Evolutionary conservation across 2,329 filamentous ascomycete genomes (phyloP), one percentile per base, ranked within the genome.

Genomic region (Cercospora zeina): DNA sequence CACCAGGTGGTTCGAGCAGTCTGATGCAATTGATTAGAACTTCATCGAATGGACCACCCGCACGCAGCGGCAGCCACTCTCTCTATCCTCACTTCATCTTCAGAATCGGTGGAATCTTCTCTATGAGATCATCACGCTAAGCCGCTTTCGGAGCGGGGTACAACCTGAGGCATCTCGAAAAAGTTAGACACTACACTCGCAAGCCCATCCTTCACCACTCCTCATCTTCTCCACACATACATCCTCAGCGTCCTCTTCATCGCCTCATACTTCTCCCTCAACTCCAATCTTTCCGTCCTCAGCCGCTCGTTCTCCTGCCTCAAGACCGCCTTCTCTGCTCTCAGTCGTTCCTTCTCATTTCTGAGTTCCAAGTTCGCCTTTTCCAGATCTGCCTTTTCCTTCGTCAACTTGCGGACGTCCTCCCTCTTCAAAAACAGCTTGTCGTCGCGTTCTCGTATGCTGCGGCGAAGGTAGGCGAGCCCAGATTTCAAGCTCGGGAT

Each of bases 401-500:
- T 3, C 24, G 24, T 39, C 36, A 39, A 39, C 36, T 16, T 13
- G 37, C 54, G 54, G 11, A 61, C 16, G 45, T 64, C 61, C 7
- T 37, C 45, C 1, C 62, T 49, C 14, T 59, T 61, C 13, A 42
- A 31, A 13, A 50, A 19, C 10, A 59, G 51, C 13, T 59, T 54
- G 14, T 62, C 49, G 14, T 55, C 57, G 3, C 59, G 45, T 4
- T 54, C 42, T 31, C 49, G 61, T 30, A 70, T 51, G n/a, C 59
- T 50, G 7, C 55, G 19, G 7, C 61, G 51, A 14, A 69, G 65
- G 24, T 37, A 55, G 14, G 61, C 39, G 39, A 65, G 59, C 31
- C 67, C 61, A 3, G 54, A 36, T 14, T 11, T 27, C 4, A 70
- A 61, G n/a, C 62, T 58, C 11, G 67, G 63, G 10, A 70, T 61